These are phyloP conservation scores for Blechomonas ayalai DNA, from an alignment of 208 protist genomes.

Conservation along the genomic window DNA sequence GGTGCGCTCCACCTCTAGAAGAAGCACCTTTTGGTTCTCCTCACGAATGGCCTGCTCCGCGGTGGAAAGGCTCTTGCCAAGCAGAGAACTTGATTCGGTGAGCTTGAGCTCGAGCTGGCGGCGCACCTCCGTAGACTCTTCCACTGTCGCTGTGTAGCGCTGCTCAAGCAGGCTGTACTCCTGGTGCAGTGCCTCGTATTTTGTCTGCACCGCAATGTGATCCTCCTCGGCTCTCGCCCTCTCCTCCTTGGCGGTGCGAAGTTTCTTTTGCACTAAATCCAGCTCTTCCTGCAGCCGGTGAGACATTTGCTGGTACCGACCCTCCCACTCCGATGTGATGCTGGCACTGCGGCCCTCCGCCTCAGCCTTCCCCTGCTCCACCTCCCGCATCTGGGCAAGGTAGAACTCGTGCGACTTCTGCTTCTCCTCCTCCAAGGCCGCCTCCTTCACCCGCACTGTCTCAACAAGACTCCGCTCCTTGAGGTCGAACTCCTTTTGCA, in stretches of 20 bases:
- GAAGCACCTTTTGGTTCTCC: constrained; percentile 25
- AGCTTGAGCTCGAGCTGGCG: constrained; percentile 10
- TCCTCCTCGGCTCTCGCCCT: constrained; percentile 9
- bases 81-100: constrained; percentile 19
- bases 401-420: constrained; percentile 58
- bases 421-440: constrained; percentile 48
- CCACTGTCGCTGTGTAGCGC: constrained; percentile 13
- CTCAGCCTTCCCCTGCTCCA: constrained; percentile 38
- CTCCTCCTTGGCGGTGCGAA: constrained; percentile 19
- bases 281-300: constrained; percentile 23
- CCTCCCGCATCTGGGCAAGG: constrained; percentile 23
- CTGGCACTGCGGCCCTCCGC: constrained; percentile 19
- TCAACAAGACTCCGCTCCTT: constrained; percentile 51
- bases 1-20: constrained; percentile 52
- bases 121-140: constrained; percentile 16
- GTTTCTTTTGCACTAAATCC: constrained; percentile 10
- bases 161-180: constrained; percentile 26
- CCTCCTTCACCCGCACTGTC: constrained; percentile 21
- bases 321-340: constrained; percentile 16
- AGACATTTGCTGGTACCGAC: constrained; percentile 7
- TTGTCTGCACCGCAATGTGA: constrained; percentile 15
- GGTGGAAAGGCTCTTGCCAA: constrained; percentile 30
- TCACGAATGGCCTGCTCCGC: constrained; percentile 48
- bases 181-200: constrained; percentile 17
- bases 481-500: constrained; percentile 35